Evolutionary conservation across 2,329 filamentous ascomycete species (phyloP), one percentile per base, ranked within the genome.

Genomic region (Penicillium rolfsii): DNA sequence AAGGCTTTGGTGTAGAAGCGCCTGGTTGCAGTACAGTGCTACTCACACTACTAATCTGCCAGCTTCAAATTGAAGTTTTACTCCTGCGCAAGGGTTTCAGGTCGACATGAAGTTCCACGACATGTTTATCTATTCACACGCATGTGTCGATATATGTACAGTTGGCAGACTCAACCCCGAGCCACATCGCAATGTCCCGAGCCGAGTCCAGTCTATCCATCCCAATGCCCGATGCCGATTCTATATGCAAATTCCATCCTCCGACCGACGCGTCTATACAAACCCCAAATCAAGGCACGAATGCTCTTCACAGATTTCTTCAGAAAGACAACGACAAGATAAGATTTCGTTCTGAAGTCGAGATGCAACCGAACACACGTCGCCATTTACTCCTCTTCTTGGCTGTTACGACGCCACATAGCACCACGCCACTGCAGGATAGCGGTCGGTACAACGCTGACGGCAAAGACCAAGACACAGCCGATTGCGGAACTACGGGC

Each of bases 381-480:
- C 26, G 16, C 2, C 55, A 9, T 48, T 50, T 61, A 60, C 22
- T 60, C 60, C 12, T 61, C 60, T 12, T 59, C 57, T 9, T 61
- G 52, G 30, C 52, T 45, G 12, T 50, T 56, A 9, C 57, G 62
- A 65, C 71, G 70, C 70, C 70, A 71, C 8, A 16, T 35, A 41
- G 58, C 62, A 38, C 71, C 72, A 46, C 65, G 62, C 65, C 66
- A 70, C 4, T 77, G 72, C 54, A 76, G 53, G 55, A 70, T 57
- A 5, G 73, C 61, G 3, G 69, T 76, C 12, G 73, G 74, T 22
- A 76, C 65, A 3, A 76, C 65, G 60, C 74, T 74, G 52, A 69
- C 69, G 9, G 63, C 67, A 28, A 75, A 66, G 43, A 76, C 64
- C 40, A 77, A 60, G 16, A 67, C 74, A 22, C 65, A 64, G 1